Conservation (phyloP, 352 stramenopile genomes). For the Phytophthora colocasiae region DNA sequence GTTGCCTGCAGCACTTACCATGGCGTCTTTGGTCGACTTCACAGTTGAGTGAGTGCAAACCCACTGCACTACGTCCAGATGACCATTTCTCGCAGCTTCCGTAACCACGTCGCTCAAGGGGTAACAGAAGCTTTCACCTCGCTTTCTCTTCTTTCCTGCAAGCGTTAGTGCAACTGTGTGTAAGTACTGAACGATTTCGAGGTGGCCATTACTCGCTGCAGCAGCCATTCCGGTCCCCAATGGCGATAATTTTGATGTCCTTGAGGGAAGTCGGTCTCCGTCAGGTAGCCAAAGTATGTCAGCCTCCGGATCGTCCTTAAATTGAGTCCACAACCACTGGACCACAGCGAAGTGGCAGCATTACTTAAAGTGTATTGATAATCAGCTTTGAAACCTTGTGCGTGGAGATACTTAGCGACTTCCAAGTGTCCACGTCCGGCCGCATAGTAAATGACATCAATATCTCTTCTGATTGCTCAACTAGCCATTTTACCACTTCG, state of each 20-base stretch:
- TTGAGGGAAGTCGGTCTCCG: too few relatives aligned
- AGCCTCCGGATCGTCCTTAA: background rate
- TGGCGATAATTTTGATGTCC: background rate
- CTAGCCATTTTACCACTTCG: background rate
- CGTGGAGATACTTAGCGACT: slow-evolving; percentile 7
- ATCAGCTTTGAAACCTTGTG: background rate
- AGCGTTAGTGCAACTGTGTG: too few relatives aligned
- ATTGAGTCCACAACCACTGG: slow-evolving; percentile 8
- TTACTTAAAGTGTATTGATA: slow-evolving; percentile 23
- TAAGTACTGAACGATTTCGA: too few relatives aligned
- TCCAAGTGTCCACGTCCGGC: slow-evolving; percentile 1
- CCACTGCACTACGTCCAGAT: slow-evolving; percentile 5
- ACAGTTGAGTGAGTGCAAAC: background rate
- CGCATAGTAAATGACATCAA: background rate
- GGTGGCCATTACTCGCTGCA: too few relatives aligned
- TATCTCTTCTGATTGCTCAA: background rate
- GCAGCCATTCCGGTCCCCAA: too few relatives aligned
- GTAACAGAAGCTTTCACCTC: background rate
- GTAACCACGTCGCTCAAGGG: background rate
- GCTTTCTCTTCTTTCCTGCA: too few relatives aligned
- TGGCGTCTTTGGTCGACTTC: background rate
- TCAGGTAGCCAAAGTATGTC: background rate
- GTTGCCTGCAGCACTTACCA: background rate
- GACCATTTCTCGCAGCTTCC: slow-evolving; percentile 2
- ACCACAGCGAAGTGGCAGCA: slow-evolving; percentile 12